Evolutionary conservation across 2,329 filamentous ascomycete species (phyloP).

Genomic region (Pyricularia sp.): DNA sequence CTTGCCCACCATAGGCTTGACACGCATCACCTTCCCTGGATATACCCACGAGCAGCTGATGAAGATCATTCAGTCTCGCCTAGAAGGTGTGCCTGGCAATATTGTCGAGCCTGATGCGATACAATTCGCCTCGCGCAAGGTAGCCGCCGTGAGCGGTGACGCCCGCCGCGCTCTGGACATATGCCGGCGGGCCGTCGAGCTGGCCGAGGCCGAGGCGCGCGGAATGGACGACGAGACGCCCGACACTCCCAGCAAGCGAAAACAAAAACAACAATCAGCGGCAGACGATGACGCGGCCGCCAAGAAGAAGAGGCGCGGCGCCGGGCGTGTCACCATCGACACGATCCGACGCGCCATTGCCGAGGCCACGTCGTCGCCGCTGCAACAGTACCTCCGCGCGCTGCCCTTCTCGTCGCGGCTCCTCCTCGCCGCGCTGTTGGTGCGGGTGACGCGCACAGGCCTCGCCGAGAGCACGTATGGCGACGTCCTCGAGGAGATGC

Average conservation of each 20-base stretch:
- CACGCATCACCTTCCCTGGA: slow-evolving; percentile 91
- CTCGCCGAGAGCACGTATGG: slow-evolving; percentile 80
- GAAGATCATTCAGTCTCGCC: slow-evolving; percentile 91
- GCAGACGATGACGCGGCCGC: slow-evolving; percentile 15
- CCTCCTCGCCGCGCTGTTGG: slow-evolving; percentile 72
- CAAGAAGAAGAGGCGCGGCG: slow-evolving; percentile 28
- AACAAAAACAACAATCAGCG: slow-evolving; percentile 13
- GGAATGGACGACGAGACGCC: slow-evolving; percentile 15
- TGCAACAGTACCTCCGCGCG: slow-evolving; percentile 79
- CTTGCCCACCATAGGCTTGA: slow-evolving; percentile 45
- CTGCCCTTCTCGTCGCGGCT: slow-evolving; percentile 78
- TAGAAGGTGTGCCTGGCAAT: slow-evolving; percentile 78
- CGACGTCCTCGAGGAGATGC: slow-evolving; percentile 81
- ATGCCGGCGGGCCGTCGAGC: slow-evolving; percentile 86
- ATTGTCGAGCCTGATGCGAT: slow-evolving; percentile 90
- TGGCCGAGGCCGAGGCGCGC: slow-evolving; percentile 65
- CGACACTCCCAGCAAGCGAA: slow-evolving; percentile 20
- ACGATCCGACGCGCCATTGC: slow-evolving; percentile 92
- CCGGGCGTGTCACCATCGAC: slow-evolving; percentile 71
- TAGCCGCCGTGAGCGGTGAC: slow-evolving; percentile 91
- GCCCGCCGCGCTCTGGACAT: slow-evolving; percentile 89
- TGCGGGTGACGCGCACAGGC: slow-evolving; percentile 72
- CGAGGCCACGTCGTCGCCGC: slow-evolving; percentile 85
- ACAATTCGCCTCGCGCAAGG: slow-evolving; percentile 93
- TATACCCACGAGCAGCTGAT: slow-evolving; percentile 97